phyloP scores from a whole-genome alignment of 169 alveolate genomes.

The Nephromyces sp. region DNA sequence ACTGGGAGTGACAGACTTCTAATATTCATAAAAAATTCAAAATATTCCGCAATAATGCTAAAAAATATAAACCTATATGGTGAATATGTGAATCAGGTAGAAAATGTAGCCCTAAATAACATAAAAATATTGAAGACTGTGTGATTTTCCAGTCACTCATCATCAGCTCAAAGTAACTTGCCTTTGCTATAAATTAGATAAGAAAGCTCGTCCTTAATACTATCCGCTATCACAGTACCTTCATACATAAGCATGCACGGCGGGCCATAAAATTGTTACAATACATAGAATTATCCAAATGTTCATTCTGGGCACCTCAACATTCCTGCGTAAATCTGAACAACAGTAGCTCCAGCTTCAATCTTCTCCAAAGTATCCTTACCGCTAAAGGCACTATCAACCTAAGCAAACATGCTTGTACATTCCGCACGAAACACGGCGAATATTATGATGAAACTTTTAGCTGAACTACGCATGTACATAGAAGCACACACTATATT shows the following conservation, averaged over 20 bases:
- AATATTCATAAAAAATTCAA: no score
- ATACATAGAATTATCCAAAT: no score
- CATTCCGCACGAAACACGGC: no score
- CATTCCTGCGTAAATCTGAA: constrained; percentile 62
- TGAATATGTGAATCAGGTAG: no score
- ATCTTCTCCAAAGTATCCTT: constrained; percentile 64
- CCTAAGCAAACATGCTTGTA: constrained; percentile 19
- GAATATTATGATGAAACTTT: no score
- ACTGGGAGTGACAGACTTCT: no score
- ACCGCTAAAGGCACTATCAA: constrained; percentile 70
- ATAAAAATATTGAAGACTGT: no score
- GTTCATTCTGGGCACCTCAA: constrained; percentile 26
- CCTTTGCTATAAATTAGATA: constrained; percentile 18
- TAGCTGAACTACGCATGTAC: not conserved
- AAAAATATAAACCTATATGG: no score
- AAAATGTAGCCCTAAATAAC: no score
- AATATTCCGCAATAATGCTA: no score
- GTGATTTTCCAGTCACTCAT: no score
- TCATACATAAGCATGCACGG: not conserved
- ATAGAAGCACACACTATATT: not conserved
- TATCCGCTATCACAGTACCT: constrained; percentile 27
- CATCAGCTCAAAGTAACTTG: not conserved
- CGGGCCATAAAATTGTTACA: not conserved
- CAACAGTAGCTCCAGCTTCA: constrained; percentile 73
- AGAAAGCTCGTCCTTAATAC: constrained; percentile 26